Percentiles rank a stretch among this genome's conserved stretches.
These are phyloP conservation scores for Huntiella moniliformis DNA, from an alignment of 2,329 filamentous ascomycete genomes.

Conservation along the genomic window DNA sequence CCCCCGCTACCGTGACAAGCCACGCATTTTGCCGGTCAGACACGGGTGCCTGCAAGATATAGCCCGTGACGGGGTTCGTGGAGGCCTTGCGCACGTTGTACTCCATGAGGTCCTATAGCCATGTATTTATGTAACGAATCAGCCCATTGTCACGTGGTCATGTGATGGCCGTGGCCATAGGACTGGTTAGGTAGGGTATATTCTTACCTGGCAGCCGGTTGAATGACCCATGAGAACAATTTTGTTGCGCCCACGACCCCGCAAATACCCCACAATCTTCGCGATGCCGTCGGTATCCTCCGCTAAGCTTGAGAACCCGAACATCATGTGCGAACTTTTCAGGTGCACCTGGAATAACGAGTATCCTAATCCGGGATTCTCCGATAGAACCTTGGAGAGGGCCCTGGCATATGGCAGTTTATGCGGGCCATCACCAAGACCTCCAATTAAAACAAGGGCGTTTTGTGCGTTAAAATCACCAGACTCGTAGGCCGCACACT, in stretches of 20 bases:
- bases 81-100: conserved; percentile 27
- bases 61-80: conserved; percentile 45
- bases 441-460: conserved; percentile 50
- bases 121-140: too few relatives aligned
- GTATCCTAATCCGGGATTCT: conserved; percentile 23
- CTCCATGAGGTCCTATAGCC: conserved; percentile 33
- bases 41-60: conserved; percentile 63
- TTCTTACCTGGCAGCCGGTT: conserved; percentile 34
- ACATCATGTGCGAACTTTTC: conserved; percentile 33
- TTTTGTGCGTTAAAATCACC: conserved; percentile 27
- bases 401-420: conserved; percentile 38
- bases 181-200: not conserved
- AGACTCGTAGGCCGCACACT: conserved; percentile 29
- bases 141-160: not conserved
- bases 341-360: conserved; percentile 39
- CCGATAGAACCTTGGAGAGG: conserved; percentile 26
- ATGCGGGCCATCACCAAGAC: conserved; percentile 50
- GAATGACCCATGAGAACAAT: conserved; percentile 40
- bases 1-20: conserved; percentile 20
- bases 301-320: conserved; percentile 29
- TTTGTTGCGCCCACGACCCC: conserved; percentile 29
- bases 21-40: conserved; percentile 52
- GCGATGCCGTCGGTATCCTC: conserved; percentile 36
- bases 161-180: not conserved
- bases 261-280: conserved; percentile 33